Conservation (phyloP, 495 filamentous ascomycete genomes). For the Friedmanniomyces endolithicus region DNA sequence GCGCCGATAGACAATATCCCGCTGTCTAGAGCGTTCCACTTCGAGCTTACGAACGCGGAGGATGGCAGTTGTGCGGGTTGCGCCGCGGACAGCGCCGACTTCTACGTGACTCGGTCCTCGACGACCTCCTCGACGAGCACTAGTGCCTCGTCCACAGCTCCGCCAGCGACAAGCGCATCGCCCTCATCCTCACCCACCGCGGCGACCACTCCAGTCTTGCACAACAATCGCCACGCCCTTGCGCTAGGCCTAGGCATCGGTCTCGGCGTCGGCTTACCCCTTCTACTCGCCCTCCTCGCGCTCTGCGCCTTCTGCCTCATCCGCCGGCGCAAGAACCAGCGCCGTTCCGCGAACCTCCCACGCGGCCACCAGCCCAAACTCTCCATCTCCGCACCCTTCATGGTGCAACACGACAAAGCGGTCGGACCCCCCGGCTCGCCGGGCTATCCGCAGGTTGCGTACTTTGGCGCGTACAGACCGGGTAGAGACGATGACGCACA, state of each 20-base stretch:
- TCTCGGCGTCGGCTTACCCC: constrained; percentile 6
- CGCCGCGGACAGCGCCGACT: not conserved
- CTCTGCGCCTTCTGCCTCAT: not conserved
- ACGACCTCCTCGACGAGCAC: not conserved
- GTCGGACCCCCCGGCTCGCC: not conserved
- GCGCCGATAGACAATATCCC: not conserved
- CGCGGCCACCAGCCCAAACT: not conserved
- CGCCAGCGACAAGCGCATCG: not conserved
- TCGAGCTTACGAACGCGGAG: not conserved
- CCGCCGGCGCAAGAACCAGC: not conserved
- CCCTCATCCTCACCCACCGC: not conserved
- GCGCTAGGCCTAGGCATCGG: not conserved
- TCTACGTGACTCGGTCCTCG: not conserved
- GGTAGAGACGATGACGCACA: not conserved
- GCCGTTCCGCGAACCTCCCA: not conserved
- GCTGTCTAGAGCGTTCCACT: not conserved
- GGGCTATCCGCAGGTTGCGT: not conserved
- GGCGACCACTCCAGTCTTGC: not conserved
- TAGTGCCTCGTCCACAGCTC: not conserved
- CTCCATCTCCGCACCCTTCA: not conserved
- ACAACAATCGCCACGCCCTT: not conserved
- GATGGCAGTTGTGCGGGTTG: not conserved
- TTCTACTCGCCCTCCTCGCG: not conserved
- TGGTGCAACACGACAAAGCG: not conserved
- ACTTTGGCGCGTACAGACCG: not conserved